Evolutionary conservation across 2,329 filamentous ascomycete species (phyloP).

Genomic region (Cladosporium sp.): DNA sequence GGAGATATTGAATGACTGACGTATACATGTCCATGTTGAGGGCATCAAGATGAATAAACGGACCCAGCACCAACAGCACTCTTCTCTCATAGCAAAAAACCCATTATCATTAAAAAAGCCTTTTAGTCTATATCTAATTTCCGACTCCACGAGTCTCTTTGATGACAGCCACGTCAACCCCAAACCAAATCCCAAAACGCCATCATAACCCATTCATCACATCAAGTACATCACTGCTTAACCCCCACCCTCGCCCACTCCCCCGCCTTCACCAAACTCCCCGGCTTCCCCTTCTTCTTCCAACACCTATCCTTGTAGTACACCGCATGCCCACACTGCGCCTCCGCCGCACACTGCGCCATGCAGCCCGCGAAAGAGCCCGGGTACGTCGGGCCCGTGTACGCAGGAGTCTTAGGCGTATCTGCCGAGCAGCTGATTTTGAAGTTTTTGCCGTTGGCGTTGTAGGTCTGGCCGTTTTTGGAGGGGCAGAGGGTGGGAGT

Average conservation of each 20-base stretch:
- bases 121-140: not conserved
- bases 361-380: conserved; percentile 9
- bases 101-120: not conserved
- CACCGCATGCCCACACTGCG: conserved; percentile 16
- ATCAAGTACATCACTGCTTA: not conserved
- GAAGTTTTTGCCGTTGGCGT: not conserved
- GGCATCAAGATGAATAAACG: rapidly evolving
- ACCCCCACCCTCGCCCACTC: conserved; percentile 9
- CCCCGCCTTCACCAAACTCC: conserved; percentile 3
- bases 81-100: not conserved
- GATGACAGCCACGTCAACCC: not conserved
- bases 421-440: conserved; percentile 14
- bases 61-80: too few species aligned
- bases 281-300: conserved; percentile 18
- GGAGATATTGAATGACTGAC: too few species aligned
- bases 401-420: conserved; percentile 2
- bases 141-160: not conserved
- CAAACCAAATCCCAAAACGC: not conserved
- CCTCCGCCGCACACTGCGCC: conserved; percentile 6
- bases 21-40: not conserved
- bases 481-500: not conserved
- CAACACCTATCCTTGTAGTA: conserved; percentile 14
- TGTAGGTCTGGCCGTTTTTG: conserved; percentile 6
- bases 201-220: not conserved
- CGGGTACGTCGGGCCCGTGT: conserved; percentile 7